Evolutionary conservation across 805 yeast species (phyloP).

Genomic region (Candida boleticola): DNA sequence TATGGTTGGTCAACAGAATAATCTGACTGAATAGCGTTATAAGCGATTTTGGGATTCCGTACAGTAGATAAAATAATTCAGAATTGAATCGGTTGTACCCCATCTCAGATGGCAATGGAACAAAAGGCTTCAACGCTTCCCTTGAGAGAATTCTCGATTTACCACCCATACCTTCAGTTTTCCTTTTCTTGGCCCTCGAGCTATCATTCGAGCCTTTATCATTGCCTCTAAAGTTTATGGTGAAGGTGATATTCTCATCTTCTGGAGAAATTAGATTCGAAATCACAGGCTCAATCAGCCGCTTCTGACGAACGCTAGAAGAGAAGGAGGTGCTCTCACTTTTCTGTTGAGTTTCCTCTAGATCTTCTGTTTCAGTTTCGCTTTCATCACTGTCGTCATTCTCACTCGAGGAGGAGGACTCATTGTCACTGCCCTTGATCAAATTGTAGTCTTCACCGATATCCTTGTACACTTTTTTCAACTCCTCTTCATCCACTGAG

Average conservation of each 20-base stretch:
- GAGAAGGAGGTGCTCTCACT: too few species aligned
- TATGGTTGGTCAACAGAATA: constrained; percentile 50
- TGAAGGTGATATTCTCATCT: constrained; percentile 19
- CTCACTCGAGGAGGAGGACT: constrained; percentile 5
- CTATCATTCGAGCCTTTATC: constrained; percentile 8
- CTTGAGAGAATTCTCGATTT: not conserved
- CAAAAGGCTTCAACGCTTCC: constrained; percentile 1
- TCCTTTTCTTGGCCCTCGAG: constrained; percentile 1
- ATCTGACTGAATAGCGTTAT: constrained; percentile 46
- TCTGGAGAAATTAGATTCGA: constrained; percentile 12
- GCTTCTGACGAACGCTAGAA: too few species aligned
- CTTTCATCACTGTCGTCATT: constrained; percentile 13
- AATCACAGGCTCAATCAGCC: constrained; percentile 24
- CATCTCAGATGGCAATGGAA: constrained; percentile 3
- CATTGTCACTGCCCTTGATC: constrained; percentile 11
- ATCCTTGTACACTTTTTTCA: constrained; percentile 45
- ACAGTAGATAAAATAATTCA: constrained; percentile 34
- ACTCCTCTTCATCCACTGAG: constrained; percentile 33
- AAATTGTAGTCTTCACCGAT: constrained; percentile 36
- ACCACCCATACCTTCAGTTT: not conserved
- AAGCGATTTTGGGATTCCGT: constrained; percentile 48
- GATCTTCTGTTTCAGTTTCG: not conserved
- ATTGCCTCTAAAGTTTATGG: constrained; percentile 22
- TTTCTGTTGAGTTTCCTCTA: not conserved
- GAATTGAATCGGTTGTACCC: constrained; percentile 5